These are phyloP conservation scores for Paraurostyla sp. DNA, from an alignment of 73 alveolate species.

Conservation along the genomic window DNA sequence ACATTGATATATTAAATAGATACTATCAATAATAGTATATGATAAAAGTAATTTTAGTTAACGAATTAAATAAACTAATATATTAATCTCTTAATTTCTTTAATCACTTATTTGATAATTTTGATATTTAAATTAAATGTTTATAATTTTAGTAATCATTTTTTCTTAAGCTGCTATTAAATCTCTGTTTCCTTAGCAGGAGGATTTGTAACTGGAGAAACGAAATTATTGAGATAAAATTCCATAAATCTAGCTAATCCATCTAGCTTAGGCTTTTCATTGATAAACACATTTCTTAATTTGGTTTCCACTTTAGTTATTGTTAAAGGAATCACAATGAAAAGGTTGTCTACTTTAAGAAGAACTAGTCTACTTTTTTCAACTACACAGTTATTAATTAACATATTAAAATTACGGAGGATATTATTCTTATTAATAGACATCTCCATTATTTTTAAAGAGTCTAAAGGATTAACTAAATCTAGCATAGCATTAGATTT, in stretches of 20 bases:
- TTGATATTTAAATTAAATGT: too few relatives aligned
- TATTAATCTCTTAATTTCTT: neutral
- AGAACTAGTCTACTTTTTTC: constrained; percentile 36
- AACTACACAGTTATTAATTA: neutral
- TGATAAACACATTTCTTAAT: constrained; percentile 68
- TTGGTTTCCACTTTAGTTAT: constrained; percentile 60
- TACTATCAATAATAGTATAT: too few relatives aligned
- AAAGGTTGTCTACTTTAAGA: constrained; percentile 33
- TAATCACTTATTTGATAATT: too few relatives aligned
- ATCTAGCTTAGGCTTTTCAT: constrained; percentile 47
- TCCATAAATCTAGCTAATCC: constrained; percentile 58
- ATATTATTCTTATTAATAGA: constrained; percentile 47
- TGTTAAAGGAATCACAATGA: constrained; percentile 56
- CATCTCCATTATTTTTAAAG: constrained; percentile 43
- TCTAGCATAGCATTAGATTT: constrained; percentile 48
- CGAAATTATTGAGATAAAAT: constrained; percentile 34
- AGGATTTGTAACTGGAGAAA: neutral
- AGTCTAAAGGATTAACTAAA: neutral
- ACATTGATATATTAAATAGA: neutral
- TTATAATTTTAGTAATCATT: too few relatives aligned
- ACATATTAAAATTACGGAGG: constrained; percentile 18
- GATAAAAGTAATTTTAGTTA: too few relatives aligned
- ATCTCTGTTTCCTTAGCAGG: neutral
- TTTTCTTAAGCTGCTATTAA: neutral
- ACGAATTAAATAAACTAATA: too few relatives aligned